Evolutionary conservation across 768 basidiomycete species (phyloP), one percentile per base, ranked within the genome.

Genomic region (Mycena filopes): DNA sequence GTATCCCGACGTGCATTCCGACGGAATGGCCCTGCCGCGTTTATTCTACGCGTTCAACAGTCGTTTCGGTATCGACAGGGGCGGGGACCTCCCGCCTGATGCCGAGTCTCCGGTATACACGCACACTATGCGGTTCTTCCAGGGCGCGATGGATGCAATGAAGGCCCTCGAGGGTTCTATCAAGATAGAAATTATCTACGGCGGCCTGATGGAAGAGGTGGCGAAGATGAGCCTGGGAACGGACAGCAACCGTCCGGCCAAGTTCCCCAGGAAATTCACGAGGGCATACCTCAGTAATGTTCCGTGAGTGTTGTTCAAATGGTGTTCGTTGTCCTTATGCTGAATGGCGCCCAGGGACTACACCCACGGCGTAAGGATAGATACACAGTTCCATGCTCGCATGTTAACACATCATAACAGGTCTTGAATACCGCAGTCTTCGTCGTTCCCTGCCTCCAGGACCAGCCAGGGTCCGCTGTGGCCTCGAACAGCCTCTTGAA

Each of bases 211-310:
- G 28, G 65, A 76, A 33, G 75, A 75, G 65, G 64, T 79, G 26
- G 62, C 67, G 1, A 78, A 77, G 64, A 74, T 78, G 46, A 58
- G 69, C 23, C 56, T 72, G 10, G 70, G 71, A 15, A 71, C 71
- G 15, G 77, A 75, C 42, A 63, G 25, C 3, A 33, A 51, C 4
- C 69, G 76, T 15, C 75, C 77, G 6, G 40, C 66, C 6, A 20
- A 59, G 2, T 79, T 79, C 57, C 78, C 78, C 5, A 72, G 66
- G 46, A 61, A 68, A 41, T 79, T 72, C 54, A 78, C 73, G 4
- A 61, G 78, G 18, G 77, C 78, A 49, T 81, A 77, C 73, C 54
- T 80, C 29, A 77, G 75, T 59, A 81, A 78, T 51, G 71, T 77
- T 23, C 77, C 76, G 77, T 79, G 41, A 69, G 73, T 69, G 11